These are phyloP conservation scores for Fusarium albidum DNA, from an alignment of 2,329 filamentous ascomycete genomes.

Conservation along the genomic window DNA sequence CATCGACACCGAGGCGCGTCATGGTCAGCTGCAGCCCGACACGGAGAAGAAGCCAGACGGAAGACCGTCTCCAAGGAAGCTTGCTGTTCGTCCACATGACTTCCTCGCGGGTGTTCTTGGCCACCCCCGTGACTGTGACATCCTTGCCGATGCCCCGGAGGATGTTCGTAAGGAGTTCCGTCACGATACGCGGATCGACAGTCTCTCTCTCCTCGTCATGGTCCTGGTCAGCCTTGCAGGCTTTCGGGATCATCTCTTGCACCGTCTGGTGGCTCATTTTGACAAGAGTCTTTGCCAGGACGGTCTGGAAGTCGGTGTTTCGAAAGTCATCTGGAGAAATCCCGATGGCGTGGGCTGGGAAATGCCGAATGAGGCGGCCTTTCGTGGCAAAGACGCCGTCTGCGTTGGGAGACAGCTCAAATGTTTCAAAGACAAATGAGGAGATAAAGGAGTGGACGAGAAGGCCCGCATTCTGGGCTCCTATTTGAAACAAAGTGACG, in stretches of 20 bases:
- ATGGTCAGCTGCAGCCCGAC: constrained; percentile 55
- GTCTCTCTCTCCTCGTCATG: constrained; percentile 58
- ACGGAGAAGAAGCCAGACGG: constrained; percentile 63
- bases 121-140: constrained; percentile 42
- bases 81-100: constrained; percentile 50
- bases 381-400: constrained; percentile 4
- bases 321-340: background rate
- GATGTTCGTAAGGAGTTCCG: constrained; percentile 54
- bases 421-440: constrained; percentile 20
- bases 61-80: constrained; percentile 57
- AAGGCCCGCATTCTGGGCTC: constrained; percentile 27
- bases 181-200: constrained; percentile 58
- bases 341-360: constrained; percentile 17
- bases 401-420: constrained; percentile 27
- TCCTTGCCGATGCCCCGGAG: constrained; percentile 48
- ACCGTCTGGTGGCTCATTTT: constrained; percentile 43
- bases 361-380: constrained; percentile 21
- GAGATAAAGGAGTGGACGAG: constrained; percentile 8
- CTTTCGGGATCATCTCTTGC: constrained; percentile 24
- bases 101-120: constrained; percentile 63
- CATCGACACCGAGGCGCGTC: background rate
- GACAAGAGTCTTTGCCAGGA: constrained; percentile 35
- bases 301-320: constrained; percentile 28
- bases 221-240: constrained; percentile 47
- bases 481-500: constrained; percentile 10